These are phyloP conservation scores for Citrus trifoliata DNA, from an alignment of 345 rosid species.

Conservation along the genomic window DNA sequence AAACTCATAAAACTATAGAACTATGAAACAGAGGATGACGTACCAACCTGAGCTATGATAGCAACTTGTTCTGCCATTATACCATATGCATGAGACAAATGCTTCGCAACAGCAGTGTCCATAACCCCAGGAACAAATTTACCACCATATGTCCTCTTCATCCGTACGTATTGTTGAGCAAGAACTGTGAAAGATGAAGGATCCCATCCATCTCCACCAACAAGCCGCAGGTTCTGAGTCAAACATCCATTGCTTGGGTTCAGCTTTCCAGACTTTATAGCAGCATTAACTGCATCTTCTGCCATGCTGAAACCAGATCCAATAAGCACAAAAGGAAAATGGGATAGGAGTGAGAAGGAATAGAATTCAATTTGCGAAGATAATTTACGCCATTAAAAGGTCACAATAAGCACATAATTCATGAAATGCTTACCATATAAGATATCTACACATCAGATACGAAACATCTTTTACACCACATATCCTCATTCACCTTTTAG, in stretches of 20 bases:
- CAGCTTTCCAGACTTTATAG: conserved; percentile 81
- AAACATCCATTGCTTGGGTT: conserved; percentile 60
- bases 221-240: conserved; percentile 59
- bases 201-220: conserved; percentile 93
- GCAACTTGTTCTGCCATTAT: conserved; percentile 81
- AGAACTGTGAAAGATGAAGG: conserved; percentile 77
- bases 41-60: conserved; percentile 82
- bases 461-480: neutral
- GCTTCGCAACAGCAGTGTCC: conserved; percentile 90
- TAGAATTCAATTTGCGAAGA: neutral
- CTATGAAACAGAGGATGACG: neutral
- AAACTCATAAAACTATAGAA: neutral
- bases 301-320: conserved; percentile 80
- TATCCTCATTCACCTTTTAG: neutral
- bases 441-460: neutral
- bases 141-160: conserved; percentile 73
- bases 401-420: neutral
- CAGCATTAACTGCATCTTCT: conserved; percentile 93
- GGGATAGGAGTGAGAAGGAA: neutral
- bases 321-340: conserved; percentile 20
- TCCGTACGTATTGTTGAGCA: conserved; percentile 85
- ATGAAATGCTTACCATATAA: neutral
- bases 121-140: conserved; percentile 83
- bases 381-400: neutral
- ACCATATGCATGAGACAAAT: conserved; percentile 93